These are phyloP conservation scores for Boletus subparvulus DNA, from an alignment of 768 basidiomycete species.

Conservation along the genomic window DNA sequence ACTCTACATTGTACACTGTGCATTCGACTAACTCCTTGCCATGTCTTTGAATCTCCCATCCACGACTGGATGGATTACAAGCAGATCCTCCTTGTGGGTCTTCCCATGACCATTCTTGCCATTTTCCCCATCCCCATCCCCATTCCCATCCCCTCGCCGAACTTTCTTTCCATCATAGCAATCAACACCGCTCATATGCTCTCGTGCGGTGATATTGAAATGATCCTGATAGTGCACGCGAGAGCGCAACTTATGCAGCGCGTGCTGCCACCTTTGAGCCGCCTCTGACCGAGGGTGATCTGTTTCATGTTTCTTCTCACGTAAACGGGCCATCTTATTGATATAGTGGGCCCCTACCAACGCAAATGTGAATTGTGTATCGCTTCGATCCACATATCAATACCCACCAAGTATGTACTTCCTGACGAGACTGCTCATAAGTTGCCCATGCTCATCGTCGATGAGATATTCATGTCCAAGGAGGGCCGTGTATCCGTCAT, in stretches of 20 bases:
- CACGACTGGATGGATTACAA: constrained; percentile 59
- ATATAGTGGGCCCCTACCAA: constrained; percentile 69
- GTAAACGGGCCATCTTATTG: constrained; percentile 53
- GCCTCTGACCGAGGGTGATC: constrained; percentile 46
- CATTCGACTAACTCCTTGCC: constrained; percentile 31
- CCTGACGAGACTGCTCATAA: constrained; percentile 77
- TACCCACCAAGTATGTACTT: constrained; percentile 76
- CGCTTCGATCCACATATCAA: neutral
- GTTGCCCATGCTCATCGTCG: constrained; percentile 79
- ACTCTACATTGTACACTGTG: constrained; percentile 12
- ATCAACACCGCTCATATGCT: constrained; percentile 81
- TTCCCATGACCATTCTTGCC: constrained; percentile 9
- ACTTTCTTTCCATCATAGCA: constrained; percentile 60
- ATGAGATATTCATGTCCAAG: constrained; percentile 67
- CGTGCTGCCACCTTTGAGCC: constrained; percentile 49
- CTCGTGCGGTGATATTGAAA: constrained; percentile 57
- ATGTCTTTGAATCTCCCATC: constrained; percentile 67
- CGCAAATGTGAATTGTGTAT: constrained; percentile 8
- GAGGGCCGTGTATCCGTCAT: constrained; percentile 77
- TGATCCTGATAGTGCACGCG: constrained; percentile 56
- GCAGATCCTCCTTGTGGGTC: constrained; percentile 45
- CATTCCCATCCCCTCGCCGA: constrained; percentile 34
- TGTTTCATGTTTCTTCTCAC: constrained; percentile 25
- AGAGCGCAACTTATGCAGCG: constrained; percentile 47
- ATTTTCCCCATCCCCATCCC: constrained; percentile 11